Evolutionary conservation across 352 stramenopile genomes (phyloP).

Genomic region (Phytopythium sindhum): DNA sequence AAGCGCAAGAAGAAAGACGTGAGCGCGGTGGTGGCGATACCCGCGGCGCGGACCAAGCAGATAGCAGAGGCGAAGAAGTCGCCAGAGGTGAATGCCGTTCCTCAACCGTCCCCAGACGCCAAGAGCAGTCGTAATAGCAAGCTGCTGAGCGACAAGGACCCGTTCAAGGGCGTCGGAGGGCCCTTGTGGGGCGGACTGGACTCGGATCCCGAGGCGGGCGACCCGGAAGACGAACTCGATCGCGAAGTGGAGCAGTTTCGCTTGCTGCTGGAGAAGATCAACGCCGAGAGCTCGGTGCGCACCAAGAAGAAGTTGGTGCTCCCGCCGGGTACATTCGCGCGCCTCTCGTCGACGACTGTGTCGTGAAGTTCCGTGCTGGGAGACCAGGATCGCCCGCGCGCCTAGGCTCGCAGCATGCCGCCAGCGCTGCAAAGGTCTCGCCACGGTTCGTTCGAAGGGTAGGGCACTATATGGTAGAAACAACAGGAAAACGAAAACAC

Average conservation of each 20-base stretch:
- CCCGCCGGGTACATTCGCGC: slow-evolving; percentile 52
- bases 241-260: slow-evolving; percentile 78
- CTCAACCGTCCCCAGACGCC: slow-evolving; percentile 4
- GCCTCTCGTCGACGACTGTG: slow-evolving; percentile 27
- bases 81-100: slow-evolving; percentile 13
- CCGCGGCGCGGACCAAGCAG: neutral
- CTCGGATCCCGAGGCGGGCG: slow-evolving; percentile 19
- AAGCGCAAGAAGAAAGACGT: slow-evolving; percentile 62
- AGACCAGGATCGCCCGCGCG: neutral
- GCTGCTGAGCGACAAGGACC: neutral
- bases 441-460: neutral
- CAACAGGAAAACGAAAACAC: slow-evolving; percentile 1
- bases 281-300: slow-evolving; percentile 43
- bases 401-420: no score
- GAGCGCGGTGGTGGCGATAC: slow-evolving; percentile 1
- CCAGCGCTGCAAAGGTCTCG: neutral
- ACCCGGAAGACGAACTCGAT: slow-evolving; percentile 53
- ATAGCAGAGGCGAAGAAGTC: slow-evolving; percentile 19
- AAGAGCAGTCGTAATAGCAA: slow-evolving; percentile 5
- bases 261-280: slow-evolving; percentile 67
- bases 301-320: slow-evolving; percentile 73
- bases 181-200: slow-evolving; percentile 3
- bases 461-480: neutral
- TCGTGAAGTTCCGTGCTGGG: slow-evolving; percentile 10
- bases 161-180: neutral